Conservation (phyloP, 2,329 filamentous ascomycete species). For the Alternaria postmessia region DNA sequence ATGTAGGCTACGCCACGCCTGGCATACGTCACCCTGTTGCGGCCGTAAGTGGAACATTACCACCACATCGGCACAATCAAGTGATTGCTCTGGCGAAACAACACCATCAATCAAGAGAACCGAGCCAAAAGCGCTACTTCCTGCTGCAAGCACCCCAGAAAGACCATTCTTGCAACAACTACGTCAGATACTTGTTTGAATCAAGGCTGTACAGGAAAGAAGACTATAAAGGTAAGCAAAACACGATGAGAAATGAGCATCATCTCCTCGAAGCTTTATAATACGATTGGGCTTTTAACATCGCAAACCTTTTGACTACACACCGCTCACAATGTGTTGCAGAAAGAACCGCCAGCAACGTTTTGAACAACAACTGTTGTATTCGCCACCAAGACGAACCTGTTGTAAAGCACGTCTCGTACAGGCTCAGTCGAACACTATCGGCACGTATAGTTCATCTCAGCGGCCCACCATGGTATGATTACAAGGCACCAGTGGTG, state of each 20-base stretch:
- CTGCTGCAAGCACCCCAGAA: neutral
- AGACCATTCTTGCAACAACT: neutral
- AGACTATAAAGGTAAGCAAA: neutral
- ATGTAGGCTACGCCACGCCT: constrained; percentile 4
- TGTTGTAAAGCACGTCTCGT: constrained; percentile 7
- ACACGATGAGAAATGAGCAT: neutral
- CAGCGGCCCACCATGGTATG: constrained; percentile 9
- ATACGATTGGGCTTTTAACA: neutral
- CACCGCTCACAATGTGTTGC: constrained; percentile 5
- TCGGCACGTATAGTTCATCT: neutral
- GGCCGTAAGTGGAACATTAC: constrained; percentile 1
- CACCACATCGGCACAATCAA: neutral
- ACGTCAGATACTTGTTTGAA: neutral
- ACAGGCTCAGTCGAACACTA: neutral
- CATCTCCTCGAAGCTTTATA: neutral
- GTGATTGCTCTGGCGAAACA: neutral
- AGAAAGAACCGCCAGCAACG: neutral
- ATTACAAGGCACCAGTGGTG: neutral
- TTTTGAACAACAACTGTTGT: neutral
- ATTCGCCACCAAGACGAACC: constrained; percentile 6
- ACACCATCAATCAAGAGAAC: neutral
- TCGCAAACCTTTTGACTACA: neutral
- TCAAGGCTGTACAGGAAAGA: neutral
- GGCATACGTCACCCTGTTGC: constrained; percentile 12
- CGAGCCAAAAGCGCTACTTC: neutral